phyloP scores from a whole-genome alignment of 805 yeast species.

The Maudiozyma saulgeensis region DNA sequence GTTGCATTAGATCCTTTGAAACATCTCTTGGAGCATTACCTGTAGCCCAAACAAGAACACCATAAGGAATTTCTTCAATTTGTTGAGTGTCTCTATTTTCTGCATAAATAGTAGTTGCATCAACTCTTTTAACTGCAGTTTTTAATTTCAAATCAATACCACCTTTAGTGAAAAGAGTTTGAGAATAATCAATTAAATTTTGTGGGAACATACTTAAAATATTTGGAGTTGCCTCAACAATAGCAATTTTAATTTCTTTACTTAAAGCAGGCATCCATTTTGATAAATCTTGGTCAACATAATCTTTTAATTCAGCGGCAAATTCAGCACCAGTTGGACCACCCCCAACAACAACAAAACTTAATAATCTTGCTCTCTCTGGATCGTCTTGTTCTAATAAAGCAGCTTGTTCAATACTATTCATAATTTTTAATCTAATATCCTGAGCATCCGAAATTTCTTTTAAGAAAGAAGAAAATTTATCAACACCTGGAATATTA shows the following conservation, averaged over 20 bases:
- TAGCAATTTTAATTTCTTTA: conserved; percentile 69
- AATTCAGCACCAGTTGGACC: conserved; percentile 98
- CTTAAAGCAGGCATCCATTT: conserved; percentile 86
- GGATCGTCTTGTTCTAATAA: conserved; percentile 60
- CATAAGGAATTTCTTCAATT: conserved; percentile 80
- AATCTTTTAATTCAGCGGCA: conserved; percentile 93
- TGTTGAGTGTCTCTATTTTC: conserved; percentile 48
- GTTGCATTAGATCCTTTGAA: conserved; percentile 52
- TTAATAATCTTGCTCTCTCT: conserved; percentile 76
- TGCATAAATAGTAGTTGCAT: conserved; percentile 59
- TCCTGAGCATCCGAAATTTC: conserved; percentile 83
- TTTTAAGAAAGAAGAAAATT: conserved; percentile 79
- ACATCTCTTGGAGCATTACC: conserved; percentile 87
- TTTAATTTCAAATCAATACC: conserved; percentile 69
- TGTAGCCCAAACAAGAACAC: conserved; percentile 93
- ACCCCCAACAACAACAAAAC: conserved; percentile 92
- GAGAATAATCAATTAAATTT: conserved; percentile 67
- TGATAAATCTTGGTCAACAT: conserved; percentile 79
- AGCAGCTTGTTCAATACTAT: conserved; percentile 81
- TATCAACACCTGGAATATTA: conserved; percentile 89
- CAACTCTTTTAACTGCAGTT: conserved; percentile 84
- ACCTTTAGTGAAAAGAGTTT: conserved; percentile 57
- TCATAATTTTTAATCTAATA: conserved; percentile 75
- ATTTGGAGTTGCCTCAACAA: conserved; percentile 86
- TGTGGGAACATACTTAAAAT: conserved; percentile 69